phyloP scores from a whole-genome alignment of 345 rosid species.

The Passiflora organensis region DNA sequence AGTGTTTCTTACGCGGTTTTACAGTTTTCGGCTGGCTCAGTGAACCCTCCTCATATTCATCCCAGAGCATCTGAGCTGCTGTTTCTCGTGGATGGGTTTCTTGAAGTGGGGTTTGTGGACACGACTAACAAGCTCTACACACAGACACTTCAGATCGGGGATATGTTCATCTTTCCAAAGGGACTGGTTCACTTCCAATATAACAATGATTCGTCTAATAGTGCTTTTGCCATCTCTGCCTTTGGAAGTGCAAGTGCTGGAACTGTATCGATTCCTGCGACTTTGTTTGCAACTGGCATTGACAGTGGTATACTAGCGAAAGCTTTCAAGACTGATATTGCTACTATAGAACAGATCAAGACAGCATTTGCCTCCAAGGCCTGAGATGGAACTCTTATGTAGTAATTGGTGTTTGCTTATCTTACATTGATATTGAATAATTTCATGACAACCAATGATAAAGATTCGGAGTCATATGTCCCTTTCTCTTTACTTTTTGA shows the following conservation, averaged over 20 bases:
- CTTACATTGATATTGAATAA: no score
- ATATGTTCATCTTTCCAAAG: constrained; percentile 8
- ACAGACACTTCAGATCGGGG: constrained; percentile 10
- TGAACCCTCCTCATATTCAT: constrained; percentile 18
- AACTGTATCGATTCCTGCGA: constrained; percentile 4
- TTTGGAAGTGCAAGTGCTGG: constrained; percentile 15
- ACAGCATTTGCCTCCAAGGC: constrained; percentile 7
- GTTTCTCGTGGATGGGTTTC: neutral
- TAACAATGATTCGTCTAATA: constrained; percentile 3
- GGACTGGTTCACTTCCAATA: constrained; percentile 14
- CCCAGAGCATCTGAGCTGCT: constrained; percentile 15
- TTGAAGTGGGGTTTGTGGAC: constrained; percentile 10
- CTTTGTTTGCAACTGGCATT: constrained; percentile 2
- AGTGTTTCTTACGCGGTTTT: constrained; percentile 11
- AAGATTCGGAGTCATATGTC: no score
- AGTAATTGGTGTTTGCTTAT: no score
- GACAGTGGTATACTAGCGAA: constrained; percentile 7
- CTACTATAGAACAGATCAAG: constrained; percentile 8
- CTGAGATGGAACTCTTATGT: neutral
- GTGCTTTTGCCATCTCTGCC: constrained; percentile 8
- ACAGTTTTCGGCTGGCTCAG: neutral
- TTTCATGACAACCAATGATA: no score
- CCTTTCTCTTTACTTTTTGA: no score
- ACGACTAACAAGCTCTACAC: constrained; percentile 6
- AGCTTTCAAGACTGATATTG: constrained; percentile 12